Percentiles rank a stretch among this genome's conserved stretches.
Conservation (phyloP, 2,329 filamentous ascomycete species). For the Venturia aucupariae region DNA sequence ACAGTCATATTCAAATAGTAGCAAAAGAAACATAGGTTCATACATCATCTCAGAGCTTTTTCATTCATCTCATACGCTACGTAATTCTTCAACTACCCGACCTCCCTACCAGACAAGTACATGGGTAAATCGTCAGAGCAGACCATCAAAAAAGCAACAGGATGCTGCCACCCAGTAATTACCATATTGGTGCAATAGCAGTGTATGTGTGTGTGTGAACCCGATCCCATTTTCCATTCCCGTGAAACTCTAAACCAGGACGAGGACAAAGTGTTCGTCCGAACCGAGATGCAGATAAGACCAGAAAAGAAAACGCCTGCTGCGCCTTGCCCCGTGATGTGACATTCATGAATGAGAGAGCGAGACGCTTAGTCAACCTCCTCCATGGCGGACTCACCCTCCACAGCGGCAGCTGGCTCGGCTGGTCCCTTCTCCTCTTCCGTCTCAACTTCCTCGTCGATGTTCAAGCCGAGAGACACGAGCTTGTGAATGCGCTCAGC, state of each 20-base stretch:
- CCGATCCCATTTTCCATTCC: background rate
- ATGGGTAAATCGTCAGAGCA: background rate
- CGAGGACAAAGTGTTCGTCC: background rate
- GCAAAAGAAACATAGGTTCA: background rate
- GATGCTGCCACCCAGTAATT: background rate
- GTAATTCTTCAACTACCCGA: background rate
- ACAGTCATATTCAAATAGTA: background rate
- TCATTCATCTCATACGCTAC: slow-evolving; percentile 2
- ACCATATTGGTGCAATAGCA: slow-evolving; percentile 1
- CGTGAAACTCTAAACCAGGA: background rate
- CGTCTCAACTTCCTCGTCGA: slow-evolving; percentile 84
- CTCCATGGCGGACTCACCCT: slow-evolving; percentile 95
- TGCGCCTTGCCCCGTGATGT: slow-evolving; percentile 4
- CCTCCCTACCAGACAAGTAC: background rate
- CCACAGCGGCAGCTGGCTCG: slow-evolving; percentile 50
- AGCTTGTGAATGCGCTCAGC: slow-evolving; percentile 99
- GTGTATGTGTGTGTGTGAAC: background rate
- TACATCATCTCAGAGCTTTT: background rate
- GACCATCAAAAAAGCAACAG: background rate
- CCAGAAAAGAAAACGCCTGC: slow-evolving; percentile 6
- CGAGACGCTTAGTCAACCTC: slow-evolving; percentile 75
- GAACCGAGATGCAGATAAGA: slow-evolving; percentile 1
- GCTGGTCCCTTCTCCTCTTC: slow-evolving; percentile 40
- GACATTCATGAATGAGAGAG: background rate
- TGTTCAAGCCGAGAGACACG: slow-evolving; percentile 92